Percentiles rank a stretch among this genome's conserved stretches.
phyloP scores from a whole-genome alignment of 1,139 yeast species.

The Insectozyma bohioensis region DNA sequence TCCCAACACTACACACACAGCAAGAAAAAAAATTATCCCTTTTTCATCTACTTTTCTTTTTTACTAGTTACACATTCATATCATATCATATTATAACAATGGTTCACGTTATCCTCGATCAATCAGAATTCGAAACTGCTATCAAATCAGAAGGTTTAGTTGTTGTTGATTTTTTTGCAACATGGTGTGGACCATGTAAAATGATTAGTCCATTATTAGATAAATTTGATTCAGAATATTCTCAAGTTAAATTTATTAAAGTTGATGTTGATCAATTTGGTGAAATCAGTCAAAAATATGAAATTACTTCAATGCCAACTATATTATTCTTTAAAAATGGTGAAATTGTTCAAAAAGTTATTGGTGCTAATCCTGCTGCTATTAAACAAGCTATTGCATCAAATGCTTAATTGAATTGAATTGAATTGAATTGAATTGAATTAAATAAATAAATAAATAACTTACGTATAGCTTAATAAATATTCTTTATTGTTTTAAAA shows the following conservation, averaged over 20 bases:
- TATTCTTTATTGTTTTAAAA: not conserved
- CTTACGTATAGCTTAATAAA: not conserved
- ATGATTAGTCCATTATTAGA: slow-evolving; percentile 79
- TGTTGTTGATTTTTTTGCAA: slow-evolving; percentile 83
- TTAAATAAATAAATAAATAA: not conserved
- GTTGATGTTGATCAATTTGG: slow-evolving; percentile 81
- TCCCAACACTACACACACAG: too few relatives aligned
- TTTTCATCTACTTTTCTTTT: too few relatives aligned
- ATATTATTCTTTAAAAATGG: slow-evolving; percentile 77
- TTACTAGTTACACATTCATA: not conserved
- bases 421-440: not conserved
- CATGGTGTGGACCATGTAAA: slow-evolving; percentile 95
- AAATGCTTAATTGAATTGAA: slow-evolving; percentile 36
- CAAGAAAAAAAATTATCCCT: too few relatives aligned
- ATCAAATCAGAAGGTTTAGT: slow-evolving; percentile 57
- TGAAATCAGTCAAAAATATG: slow-evolving; percentile 71
- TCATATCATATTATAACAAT: slow-evolving; percentile 21
- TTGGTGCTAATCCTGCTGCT: slow-evolving; percentile 87
- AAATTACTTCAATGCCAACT: slow-evolving; percentile 88
- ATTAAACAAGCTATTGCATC: slow-evolving; percentile 68
- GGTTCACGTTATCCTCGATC: slow-evolving; percentile 42
- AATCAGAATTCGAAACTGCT: slow-evolving; percentile 63
- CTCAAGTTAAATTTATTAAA: slow-evolving; percentile 70
- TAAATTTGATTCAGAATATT: slow-evolving; percentile 49
- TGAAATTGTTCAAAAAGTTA: slow-evolving; percentile 65